Conservation (phyloP, 129 eudicot genomes). For the Artemisia argyi region DNA sequence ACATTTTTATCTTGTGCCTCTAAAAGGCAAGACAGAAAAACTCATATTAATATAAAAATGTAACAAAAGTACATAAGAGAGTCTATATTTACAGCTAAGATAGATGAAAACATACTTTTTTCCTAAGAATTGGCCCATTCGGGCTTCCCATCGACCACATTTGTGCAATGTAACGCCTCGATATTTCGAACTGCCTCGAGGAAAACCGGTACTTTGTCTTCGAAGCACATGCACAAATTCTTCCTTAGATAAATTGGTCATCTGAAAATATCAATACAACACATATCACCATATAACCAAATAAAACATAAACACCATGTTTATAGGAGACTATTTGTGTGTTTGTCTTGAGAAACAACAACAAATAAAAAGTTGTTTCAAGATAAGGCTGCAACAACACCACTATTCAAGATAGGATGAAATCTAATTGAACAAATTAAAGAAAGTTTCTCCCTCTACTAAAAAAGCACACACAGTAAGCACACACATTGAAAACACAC, state of each 20-base stretch:
- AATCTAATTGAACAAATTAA: constrained; percentile 27
- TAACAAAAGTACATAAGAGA: neutral
- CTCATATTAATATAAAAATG: neutral
- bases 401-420: constrained; percentile 54
- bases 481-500: constrained; percentile 25
- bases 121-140: constrained; percentile 97
- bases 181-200: constrained; percentile 88
- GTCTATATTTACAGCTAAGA: neutral
- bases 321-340: constrained; percentile 11
- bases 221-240: constrained; percentile 96
- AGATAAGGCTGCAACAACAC: constrained; percentile 48
- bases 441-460: neutral
- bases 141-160: constrained; percentile 97
- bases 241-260: constrained; percentile 78
- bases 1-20: no score
- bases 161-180: constrained; percentile 91
- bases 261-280: constrained; percentile 42
- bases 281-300: neutral
- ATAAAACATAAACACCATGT: neutral
- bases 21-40: no score
- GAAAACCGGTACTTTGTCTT: constrained; percentile 93
- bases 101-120: constrained; percentile 59
- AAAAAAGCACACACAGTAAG: neutral
- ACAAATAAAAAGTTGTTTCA: constrained; percentile 24
- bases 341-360: constrained; percentile 27